Evolutionary conservation across 352 stramenopile species (phyloP), one percentile per base, ranked within the genome.

Genomic region (Stramenopiles sp.): DNA sequence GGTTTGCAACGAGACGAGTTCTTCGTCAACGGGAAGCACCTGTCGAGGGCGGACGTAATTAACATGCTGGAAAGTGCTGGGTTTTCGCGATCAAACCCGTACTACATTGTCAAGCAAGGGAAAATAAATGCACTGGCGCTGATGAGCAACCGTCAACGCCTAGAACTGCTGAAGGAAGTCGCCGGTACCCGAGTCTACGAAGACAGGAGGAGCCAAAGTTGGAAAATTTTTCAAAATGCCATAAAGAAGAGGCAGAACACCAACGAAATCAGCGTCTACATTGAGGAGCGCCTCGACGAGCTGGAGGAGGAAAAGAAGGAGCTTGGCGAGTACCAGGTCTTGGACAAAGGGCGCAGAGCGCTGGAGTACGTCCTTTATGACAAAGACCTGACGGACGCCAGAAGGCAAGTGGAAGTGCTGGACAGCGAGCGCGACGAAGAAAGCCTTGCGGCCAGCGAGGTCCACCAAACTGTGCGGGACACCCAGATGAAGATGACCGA

Each of bases 101-200:
- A 99, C 83, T 99, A 99, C 80, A 99, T 99, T 77, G 95, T 99
- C 49, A 92, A 99, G 81, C 96, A 99, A 82, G 96, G 96, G 34
- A 99, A 98, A 77, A 94, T 99, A 30, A 97, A 97, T 77, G 89
- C 90, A 3, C 80, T 99, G 25, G 96, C 93, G 34, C 85, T 97
- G 34, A 98, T 99, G 95, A 93, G 90, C n/a, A 95, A 99, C 82
- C 80, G 81, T 0, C 92, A 98, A 79, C 85, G 96, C 35, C 82
- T 99, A 1, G 87, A 96, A 74, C 82, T 99, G 68, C 85, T 99
- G 1, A 98, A 99, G 82, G 91, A 99, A 82, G 93, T 99, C 0
- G 94, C 94, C 0, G 94, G 94, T 37, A 98, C 94, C 0, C 97
- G 94, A 78, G 93, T 99, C 25, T 99, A 99, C 81, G 95, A 99